Conservation (phyloP, 345 rosid genomes). For the Pugionium cornutum region DNA sequence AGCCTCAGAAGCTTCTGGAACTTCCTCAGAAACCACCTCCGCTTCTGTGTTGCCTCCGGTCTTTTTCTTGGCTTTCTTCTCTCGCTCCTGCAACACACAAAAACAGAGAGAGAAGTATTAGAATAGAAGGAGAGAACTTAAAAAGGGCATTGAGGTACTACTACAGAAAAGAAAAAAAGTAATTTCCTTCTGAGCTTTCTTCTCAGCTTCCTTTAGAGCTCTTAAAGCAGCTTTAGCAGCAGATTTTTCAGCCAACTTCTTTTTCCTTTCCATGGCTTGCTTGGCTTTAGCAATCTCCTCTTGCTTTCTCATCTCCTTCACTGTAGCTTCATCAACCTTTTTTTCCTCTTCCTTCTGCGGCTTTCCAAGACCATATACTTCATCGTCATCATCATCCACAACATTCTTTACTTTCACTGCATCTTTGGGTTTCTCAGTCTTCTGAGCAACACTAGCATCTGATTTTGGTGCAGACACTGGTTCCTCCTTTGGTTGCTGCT, state of each 20-base stretch:
- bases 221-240: constrained; percentile 75
- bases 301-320: constrained; percentile 79
- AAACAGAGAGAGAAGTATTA: neutral
- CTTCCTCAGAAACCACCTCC: constrained; percentile 55
- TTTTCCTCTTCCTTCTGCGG: constrained; percentile 38
- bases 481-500: constrained; percentile 56
- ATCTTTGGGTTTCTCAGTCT: constrained; percentile 16
- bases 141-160: neutral
- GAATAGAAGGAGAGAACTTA: neutral
- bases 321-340: constrained; percentile 53
- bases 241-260: constrained; percentile 72
- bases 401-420: constrained; percentile 35
- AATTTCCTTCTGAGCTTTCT: constrained; percentile 70
- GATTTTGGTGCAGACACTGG: constrained; percentile 46
- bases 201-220: constrained; percentile 86
- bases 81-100: constrained; percentile 62
- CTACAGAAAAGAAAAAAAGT: neutral
- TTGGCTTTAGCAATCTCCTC: constrained; percentile 74
- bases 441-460: constrained; percentile 36
- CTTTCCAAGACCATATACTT: constrained; percentile 38
- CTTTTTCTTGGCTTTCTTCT: constrained; percentile 81
- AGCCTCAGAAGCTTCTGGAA: constrained; percentile 52
- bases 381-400: constrained; percentile 36
- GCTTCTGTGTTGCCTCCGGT: constrained; percentile 41
- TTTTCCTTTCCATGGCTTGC: constrained; percentile 85